Base-by-base conservation (phyloP, 2,329 filamentous ascomycete genomes). In the Lasiodiplodia hormozganensis region DNA sequence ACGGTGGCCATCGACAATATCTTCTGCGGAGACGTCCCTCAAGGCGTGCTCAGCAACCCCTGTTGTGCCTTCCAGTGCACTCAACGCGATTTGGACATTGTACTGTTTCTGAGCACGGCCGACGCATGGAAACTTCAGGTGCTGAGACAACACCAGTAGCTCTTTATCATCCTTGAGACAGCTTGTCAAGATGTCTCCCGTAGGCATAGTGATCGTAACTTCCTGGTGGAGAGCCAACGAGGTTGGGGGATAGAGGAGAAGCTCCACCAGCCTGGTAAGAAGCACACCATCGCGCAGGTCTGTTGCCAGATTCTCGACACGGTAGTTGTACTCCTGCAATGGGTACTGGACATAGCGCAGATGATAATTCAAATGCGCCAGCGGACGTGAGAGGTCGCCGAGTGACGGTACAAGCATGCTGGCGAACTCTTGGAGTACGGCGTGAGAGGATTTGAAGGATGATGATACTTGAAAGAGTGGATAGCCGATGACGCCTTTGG, bases 1-100 rank as follows among this genome's bases (percentile, higher is more conserved):
- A 10, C 88, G 84, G 72, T 89, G 87, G 2, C 88, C 88, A 71
- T 90, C 84, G 7, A 90, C 87, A 57, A 90, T 85, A 67, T 90
- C 86, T 49, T 86, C 84, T 0, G 88, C 82, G 16, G 77, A 81
- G 43, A 89, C 77, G 40, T 81, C 79, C 25, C 78, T 76, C 6
- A 82, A 74, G 14, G 85, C 76, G 36, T 79, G 79, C 14, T 75
- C 73, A 4, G 76, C 78, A 14, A 83, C 76, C 2, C 82, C 82
- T 12, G 75, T 76, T 8, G 84, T 77, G 12, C 77, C 78, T n/a
- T 76, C 74, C 14, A 90, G 77, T 2, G 87, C 86, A 60, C 82
- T 80, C 2, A 90, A 76, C 0, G 86, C 86, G 28, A 90, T 76
- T 70, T 87, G 84, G 0, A 88, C 84, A 73, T 90, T 90, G 78